Evolutionary conservation across 192 early-diverging fungal species (phyloP).

Genomic region (Kickxella alabastrina): DNA sequence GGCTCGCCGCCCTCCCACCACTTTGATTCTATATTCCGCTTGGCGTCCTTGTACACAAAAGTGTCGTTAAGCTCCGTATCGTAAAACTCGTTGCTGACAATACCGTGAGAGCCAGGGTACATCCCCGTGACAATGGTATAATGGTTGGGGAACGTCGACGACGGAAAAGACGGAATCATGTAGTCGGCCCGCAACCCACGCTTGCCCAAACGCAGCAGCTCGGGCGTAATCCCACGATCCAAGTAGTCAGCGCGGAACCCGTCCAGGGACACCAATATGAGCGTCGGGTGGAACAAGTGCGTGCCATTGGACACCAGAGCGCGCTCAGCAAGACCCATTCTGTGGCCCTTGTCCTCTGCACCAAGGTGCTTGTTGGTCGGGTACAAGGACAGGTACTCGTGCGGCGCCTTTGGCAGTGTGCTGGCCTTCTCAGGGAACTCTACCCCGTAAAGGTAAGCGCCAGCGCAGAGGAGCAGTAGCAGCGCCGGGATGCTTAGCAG

Average conservation of each 20-base stretch:
- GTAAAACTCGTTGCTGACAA: slow-evolving; percentile 81
- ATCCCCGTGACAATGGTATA: slow-evolving; percentile 88
- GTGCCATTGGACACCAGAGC: slow-evolving; percentile 58
- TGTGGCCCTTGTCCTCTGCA: neutral
- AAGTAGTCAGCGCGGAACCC: slow-evolving; percentile 85
- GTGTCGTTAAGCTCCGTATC: slow-evolving; percentile 66
- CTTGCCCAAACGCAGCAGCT: slow-evolving; percentile 24
- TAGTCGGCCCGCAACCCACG: slow-evolving; percentile 48
- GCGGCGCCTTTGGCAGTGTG: neutral
- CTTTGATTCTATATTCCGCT: slow-evolving; percentile 56
- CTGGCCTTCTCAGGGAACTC: slow-evolving; percentile 6
- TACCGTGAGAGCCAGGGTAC: slow-evolving; percentile 89
- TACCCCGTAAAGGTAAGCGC: slow-evolving; percentile 17
- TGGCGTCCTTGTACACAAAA: slow-evolving; percentile 73
- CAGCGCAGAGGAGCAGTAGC: slow-evolving; percentile 16
- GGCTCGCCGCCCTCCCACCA: slow-evolving; percentile 90
- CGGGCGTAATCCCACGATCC: slow-evolving; percentile 66
- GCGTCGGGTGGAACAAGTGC: slow-evolving; percentile 59
- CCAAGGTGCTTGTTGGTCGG: slow-evolving; percentile 16
- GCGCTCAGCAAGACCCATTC: neutral
- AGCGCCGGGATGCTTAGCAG: slow-evolving; percentile 21
- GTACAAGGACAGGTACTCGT: slow-evolving; percentile 23
- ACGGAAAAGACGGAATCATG: slow-evolving; percentile 52
- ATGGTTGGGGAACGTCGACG: slow-evolving; percentile 91
- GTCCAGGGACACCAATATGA: slow-evolving; percentile 85